Evolutionary conservation across 192 early-diverging fungal genomes (phyloP).

Genomic region (Coemansia sp.): DNA sequence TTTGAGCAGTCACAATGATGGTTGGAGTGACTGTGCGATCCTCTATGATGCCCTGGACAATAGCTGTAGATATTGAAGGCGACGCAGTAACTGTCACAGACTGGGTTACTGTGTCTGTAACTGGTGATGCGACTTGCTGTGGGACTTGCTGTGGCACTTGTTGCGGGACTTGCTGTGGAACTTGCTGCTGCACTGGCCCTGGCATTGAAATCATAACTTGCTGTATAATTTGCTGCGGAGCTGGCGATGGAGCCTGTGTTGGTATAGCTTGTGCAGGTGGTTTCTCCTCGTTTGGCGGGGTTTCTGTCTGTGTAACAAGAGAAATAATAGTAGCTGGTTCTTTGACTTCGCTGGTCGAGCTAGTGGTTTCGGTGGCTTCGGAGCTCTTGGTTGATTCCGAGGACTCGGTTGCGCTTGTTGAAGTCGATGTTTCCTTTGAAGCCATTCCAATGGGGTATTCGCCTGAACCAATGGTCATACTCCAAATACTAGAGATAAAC

Average conservation of each 20-base stretch:
- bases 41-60: too few relatives aligned
- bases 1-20: too few relatives aligned
- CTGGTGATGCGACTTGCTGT: too few relatives aligned
- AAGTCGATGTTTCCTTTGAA: slow-evolving; percentile 4
- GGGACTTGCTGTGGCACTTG: too few relatives aligned
- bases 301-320: neutral
- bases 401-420: neutral
- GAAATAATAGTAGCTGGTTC: neutral
- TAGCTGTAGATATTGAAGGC: too few relatives aligned
- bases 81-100: too few relatives aligned
- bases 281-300: neutral
- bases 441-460: neutral
- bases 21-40: too few relatives aligned
- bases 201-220: too few relatives aligned
- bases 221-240: too few relatives aligned
- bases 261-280: neutral
- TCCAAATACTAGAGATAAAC: neutral
- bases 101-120: too few relatives aligned
- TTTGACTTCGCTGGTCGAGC: neutral
- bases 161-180: neutral
- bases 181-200: too few relatives aligned
- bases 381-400: neutral
- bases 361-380: neutral
- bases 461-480: neutral
- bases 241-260: neutral